Evolutionary conservation across 805 yeast species (phyloP).

Genomic region (Blastobotrys mokoenaii): DNA sequence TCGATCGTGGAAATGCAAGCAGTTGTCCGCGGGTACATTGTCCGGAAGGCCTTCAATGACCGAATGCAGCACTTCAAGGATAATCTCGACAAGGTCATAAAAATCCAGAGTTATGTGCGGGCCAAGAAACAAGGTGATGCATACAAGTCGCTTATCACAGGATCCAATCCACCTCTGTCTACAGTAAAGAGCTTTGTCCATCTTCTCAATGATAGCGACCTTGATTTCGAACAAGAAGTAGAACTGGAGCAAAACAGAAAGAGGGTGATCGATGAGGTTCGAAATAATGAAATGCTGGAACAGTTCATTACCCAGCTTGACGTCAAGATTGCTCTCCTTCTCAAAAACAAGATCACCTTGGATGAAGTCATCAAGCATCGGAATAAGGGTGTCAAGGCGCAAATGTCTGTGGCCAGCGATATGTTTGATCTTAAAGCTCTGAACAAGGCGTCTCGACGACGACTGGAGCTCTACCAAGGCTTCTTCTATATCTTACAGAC

Average conservation of each 20-base stretch:
- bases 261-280: conserved; percentile 59
- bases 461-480: conserved; percentile 65
- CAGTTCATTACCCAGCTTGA: conserved; percentile 67
- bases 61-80: conserved; percentile 41
- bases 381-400: conserved; percentile 25
- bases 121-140: conserved; percentile 63
- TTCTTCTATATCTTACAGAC: conserved; percentile 78
- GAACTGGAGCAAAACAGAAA: conserved; percentile 60
- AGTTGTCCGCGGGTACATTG: conserved; percentile 25
- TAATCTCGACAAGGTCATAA: conserved; percentile 52
- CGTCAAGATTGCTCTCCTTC: conserved; percentile 66
- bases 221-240: conserved; percentile 69
- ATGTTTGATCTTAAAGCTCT: conserved; percentile 32
- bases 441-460: conserved; percentile 32
- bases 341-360: conserved; percentile 68
- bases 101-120: conserved; percentile 66
- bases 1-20: conserved; percentile 29
- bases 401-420: conserved; percentile 20
- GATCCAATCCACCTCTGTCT: conserved; percentile 67
- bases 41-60: conserved; percentile 19
- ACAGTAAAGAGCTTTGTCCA: conserved; percentile 72
- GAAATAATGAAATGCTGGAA: conserved; percentile 62
- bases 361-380: conserved; percentile 53
- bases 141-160: conserved; percentile 60
- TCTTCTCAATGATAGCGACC: conserved; percentile 61